Base-by-base conservation (phyloP, 2,329 filamentous ascomycete species). In the Thyridium curvatum region DNA sequence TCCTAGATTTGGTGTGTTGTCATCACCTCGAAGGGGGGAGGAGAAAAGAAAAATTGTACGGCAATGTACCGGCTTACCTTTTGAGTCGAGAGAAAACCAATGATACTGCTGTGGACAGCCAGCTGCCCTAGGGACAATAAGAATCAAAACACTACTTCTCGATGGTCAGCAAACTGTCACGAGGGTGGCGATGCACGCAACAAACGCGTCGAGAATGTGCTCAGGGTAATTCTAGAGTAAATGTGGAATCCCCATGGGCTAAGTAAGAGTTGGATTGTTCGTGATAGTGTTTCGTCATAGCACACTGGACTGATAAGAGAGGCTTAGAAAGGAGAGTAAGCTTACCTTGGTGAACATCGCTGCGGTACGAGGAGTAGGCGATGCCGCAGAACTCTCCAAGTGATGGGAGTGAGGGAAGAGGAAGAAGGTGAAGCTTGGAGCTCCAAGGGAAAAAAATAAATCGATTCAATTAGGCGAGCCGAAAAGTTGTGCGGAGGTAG, bases 241-340 rank as follows among this genome's bases (percentile, higher is more conserved):
- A 60, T 55, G 61, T 47, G 44, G 53, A 50, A 59, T 77, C 73
- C 74, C 74, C 75, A 79, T 68, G 62, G 57, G 58, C 52, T 54
- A 66, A 60, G 73, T 79, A 72, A 71, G 73, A 71, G 63, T 78
- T 79, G 74, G 74, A 79, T 78, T 78, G 73, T 77, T 77, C 71
- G 60, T 61, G 58, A 49, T 52, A 46, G 52, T 58, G 54, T 60
- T 56, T 70, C 66, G 62, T 71, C 66, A 68, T 49, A 48, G 63
- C 57, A 65, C 59, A 31, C 34, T 34, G 21, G 21, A 35, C 16
- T 41, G 37, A 33, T 35, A 32, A 37, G 35, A 28, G 18, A 18
- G 26, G 43, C 12, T 39, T 18, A 16, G 21, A 37, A 40, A 37
- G 30, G 30, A 30, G 8, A 30, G 40, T 9, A 29, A 34, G 39